Base-by-base conservation (phyloP, 441 rosid genomes). In the Omphalea diandra region DNA sequence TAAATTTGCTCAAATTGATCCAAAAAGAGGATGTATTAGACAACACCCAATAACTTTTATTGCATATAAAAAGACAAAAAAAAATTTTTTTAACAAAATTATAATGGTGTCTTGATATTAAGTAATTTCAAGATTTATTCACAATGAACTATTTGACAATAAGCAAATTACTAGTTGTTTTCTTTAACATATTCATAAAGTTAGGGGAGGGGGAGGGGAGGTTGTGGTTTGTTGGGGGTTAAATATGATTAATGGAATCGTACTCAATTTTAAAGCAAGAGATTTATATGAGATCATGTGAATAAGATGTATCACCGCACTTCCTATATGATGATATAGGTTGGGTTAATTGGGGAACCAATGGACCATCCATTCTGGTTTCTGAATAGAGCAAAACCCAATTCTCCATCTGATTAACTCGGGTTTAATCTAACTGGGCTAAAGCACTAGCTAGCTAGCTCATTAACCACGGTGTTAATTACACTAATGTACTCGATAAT, bases 401-500 rank as follows among this genome's bases (percentile, higher is more conserved):
- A 49, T 1, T 9, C 33, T 40, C n/a, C 54, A 8, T n/a, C n/a
- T n/a, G n/a, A n/a, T 18, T 58, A 68, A 73, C 63, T 17, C 5
- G 35, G 22, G 72, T 64, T 68, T 43, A 72, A 44, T 38, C 40
- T 10, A 47, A 29, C 14, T n/a, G 12, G 12, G 26, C 32, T 12
- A 56, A 18, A 40, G 38, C 5, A 3, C 33, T 7, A 7, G 24
- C 18, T 5, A 22, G 24, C 17, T 3, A 54, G 15, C 6, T 12
- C n/a, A 61, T 72, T 62, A 76, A 73, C 77, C 54, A 38, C 68
- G 46, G 82, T 76, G 75, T 74, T 29, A 77, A 76, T 72, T 76
- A 67, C 18, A 79, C 75, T 76, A 79, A 76, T 81, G 70, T 72
- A 70, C 72, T 55, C 67, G 57, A 85, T 75, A 81, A 85, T 86